These are phyloP conservation scores for Xerocomellus amylosporus DNA, from an alignment of 768 basidiomycete species.

Conservation along the genomic window DNA sequence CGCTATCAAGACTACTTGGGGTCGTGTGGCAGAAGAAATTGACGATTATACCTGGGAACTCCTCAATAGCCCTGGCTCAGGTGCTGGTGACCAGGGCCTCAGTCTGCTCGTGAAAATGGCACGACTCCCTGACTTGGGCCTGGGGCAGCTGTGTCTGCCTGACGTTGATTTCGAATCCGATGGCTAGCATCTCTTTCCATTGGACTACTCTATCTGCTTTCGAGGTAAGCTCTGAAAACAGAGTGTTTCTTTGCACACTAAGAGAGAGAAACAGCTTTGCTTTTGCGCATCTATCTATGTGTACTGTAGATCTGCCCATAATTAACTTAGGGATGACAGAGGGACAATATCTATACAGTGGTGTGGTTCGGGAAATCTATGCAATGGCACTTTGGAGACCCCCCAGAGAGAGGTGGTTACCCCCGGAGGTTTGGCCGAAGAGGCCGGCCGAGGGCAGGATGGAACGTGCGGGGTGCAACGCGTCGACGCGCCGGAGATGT, in stretches of 20 bases:
- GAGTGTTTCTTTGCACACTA: not conserved
- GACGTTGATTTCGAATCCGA: slow-evolving; percentile 28
- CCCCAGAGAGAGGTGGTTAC: slow-evolving; percentile 11
- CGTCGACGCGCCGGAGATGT: slow-evolving; percentile 24
- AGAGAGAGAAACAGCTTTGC: slow-evolving; percentile 4
- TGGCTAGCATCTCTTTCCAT: slow-evolving; percentile 4
- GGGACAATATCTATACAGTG: slow-evolving; percentile 14
- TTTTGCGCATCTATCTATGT: slow-evolving; percentile 13
- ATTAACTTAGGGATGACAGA: slow-evolving; percentile 7
- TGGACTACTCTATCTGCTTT: not conserved
- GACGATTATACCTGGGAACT: slow-evolving; percentile 62
- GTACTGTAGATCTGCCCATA: slow-evolving; percentile 18
- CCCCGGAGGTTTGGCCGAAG: slow-evolving; percentile 15
- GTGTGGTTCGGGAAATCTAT: too few relatives aligned
- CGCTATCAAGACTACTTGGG: slow-evolving; percentile 68
- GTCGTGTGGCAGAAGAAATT: slow-evolving; percentile 63
- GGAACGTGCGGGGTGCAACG: not conserved
- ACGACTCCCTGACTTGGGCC: slow-evolving; percentile 66
- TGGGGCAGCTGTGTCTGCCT: slow-evolving; percentile 53
- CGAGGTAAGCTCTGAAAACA: slow-evolving; percentile 7
- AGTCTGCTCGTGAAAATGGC: slow-evolving; percentile 76
- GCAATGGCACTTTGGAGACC: slow-evolving; percentile 7
- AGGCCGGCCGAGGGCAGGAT: slow-evolving; percentile 19
- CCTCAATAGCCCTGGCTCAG: slow-evolving; percentile 45
- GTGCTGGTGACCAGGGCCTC: slow-evolving; percentile 40